Conservation (phyloP, 352 stramenopile species). For the Chrysophaeum taylorii region DNA sequence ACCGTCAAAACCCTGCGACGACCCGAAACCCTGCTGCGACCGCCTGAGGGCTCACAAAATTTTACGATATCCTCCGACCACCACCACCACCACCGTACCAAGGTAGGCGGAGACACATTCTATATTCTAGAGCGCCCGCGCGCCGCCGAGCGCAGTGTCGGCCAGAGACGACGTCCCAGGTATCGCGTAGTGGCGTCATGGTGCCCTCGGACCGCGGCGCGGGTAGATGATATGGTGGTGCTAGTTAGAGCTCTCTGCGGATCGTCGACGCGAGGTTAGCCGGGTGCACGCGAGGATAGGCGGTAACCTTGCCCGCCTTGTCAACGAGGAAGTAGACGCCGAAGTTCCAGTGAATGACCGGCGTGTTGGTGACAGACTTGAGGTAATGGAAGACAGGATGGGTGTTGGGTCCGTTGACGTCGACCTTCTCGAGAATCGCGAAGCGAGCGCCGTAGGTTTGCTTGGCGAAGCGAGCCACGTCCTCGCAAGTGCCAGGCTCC, state of each 20-base stretch:
- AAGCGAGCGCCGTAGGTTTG: conserved; percentile 63
- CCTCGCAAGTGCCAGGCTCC: conserved; percentile 50
- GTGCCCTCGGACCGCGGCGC: no score
- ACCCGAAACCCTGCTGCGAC: no score
- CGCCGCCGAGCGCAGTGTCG: no score
- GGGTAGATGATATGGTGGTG: no score
- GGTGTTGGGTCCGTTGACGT: conserved; percentile 78
- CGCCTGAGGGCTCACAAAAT: no score
- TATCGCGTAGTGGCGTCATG: no score
- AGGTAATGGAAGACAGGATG: conserved; percentile 78
- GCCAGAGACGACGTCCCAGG: no score
- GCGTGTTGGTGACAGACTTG: conserved; percentile 38
- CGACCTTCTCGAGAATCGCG: conserved; percentile 73
- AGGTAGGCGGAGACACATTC: no score
- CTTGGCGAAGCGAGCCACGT: conserved; percentile 57
- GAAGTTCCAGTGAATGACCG: conserved; percentile 5
- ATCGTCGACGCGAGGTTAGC: not conserved
- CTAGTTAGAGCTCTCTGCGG: not conserved
- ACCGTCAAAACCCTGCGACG: no score
- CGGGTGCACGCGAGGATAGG: not conserved
- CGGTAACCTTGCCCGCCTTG: not conserved
- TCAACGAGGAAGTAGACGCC: not conserved
- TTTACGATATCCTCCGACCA: no score
- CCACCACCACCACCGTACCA: no score
- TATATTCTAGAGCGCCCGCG: no score